These are phyloP conservation scores for Entomortierella parvispora DNA, from an alignment of 192 early-diverging fungal genomes.

Conservation along the genomic window DNA sequence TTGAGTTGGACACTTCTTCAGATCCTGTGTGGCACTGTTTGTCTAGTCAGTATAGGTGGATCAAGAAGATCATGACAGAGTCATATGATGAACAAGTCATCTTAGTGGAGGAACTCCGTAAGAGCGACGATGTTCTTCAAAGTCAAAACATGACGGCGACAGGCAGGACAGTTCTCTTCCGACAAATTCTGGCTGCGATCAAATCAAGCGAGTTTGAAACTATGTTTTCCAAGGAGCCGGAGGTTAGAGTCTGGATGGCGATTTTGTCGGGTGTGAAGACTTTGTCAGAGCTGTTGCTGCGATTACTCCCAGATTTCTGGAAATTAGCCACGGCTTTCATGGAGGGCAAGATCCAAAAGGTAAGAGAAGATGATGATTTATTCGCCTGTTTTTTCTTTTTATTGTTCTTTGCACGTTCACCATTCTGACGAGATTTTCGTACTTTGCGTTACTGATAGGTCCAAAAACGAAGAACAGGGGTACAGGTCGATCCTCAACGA, in stretches of 20 bases:
- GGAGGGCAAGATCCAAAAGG: slow-evolving; percentile 83
- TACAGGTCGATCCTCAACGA: slow-evolving; percentile 66
- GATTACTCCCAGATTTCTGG: slow-evolving; percentile 93
- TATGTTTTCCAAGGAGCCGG: slow-evolving; percentile 63
- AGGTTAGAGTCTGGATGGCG: slow-evolving; percentile 79
- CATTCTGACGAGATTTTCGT: too few species aligned
- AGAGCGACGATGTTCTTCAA: slow-evolving; percentile 36
- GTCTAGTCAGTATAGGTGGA: slow-evolving; percentile 89
- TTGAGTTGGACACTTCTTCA: slow-evolving; percentile 79
- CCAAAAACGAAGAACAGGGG: slow-evolving; percentile 45
- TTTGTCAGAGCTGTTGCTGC: slow-evolving; percentile 78
- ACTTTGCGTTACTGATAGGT: slow-evolving; percentile 10
- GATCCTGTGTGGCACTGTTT: slow-evolving; percentile 93
- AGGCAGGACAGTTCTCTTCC: slow-evolving; percentile 34
- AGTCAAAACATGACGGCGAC: slow-evolving; percentile 25
- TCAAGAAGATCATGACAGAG: slow-evolving; percentile 77
- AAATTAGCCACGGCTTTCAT: slow-evolving; percentile 86
- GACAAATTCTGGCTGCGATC: slow-evolving; percentile 35
- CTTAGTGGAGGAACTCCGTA: slow-evolving; percentile 59
- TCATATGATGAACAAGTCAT: slow-evolving; percentile 70
- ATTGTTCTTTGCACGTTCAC: too few species aligned
- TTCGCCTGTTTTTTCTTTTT: too few species aligned
- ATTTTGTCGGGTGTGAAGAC: slow-evolving; percentile 74
- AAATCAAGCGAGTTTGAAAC: slow-evolving; percentile 47
- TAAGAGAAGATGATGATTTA: background rate